phyloP scores from a whole-genome alignment of 768 basidiomycete genomes.

The Kwoniella sp. region DNA sequence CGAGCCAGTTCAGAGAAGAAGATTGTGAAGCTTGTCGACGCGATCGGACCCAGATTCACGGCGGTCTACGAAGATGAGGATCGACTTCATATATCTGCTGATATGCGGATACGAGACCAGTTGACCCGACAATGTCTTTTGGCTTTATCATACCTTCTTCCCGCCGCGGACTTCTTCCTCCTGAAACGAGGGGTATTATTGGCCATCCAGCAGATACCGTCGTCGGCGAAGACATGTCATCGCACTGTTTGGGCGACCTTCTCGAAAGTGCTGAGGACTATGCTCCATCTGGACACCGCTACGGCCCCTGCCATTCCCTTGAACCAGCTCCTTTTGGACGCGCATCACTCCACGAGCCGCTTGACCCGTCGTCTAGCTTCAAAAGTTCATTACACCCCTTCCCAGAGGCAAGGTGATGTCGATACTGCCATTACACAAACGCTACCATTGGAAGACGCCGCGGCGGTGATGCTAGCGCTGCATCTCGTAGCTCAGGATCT shows the following conservation, averaged over 20 bases:
- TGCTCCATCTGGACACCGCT: conserved; percentile 20
- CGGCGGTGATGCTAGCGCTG: conserved; percentile 69
- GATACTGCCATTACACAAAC: not conserved
- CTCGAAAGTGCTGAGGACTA: conserved; percentile 2
- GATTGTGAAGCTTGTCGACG: conserved; percentile 61
- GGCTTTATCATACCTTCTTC: conserved; percentile 66
- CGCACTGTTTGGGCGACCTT: conserved; percentile 24
- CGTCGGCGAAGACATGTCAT: not conserved
- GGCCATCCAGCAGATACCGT: not conserved
- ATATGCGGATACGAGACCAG: conserved; percentile 63
- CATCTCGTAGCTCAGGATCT: conserved; percentile 71
- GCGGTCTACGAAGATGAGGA: conserved; percentile 64
- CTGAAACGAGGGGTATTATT: conserved; percentile 60
- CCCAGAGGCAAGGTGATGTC: too few relatives aligned
- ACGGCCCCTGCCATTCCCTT: not conserved
- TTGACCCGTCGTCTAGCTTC: conserved; percentile 35
- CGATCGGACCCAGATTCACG: conserved; percentile 63
- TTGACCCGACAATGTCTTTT: conserved; percentile 67
- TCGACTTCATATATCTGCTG: conserved; percentile 61
- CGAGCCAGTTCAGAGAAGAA: conserved; percentile 9
- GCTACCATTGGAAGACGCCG: conserved; percentile 48
- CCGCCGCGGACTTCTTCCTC: conserved; percentile 65
- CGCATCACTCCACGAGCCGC: conserved; percentile 19
- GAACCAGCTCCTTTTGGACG: conserved; percentile 8
- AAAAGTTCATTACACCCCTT: too few relatives aligned